These are phyloP conservation scores for Cladosporium oxysporum DNA, from an alignment of 2,329 filamentous ascomycete species.

Conservation along the genomic window DNA sequence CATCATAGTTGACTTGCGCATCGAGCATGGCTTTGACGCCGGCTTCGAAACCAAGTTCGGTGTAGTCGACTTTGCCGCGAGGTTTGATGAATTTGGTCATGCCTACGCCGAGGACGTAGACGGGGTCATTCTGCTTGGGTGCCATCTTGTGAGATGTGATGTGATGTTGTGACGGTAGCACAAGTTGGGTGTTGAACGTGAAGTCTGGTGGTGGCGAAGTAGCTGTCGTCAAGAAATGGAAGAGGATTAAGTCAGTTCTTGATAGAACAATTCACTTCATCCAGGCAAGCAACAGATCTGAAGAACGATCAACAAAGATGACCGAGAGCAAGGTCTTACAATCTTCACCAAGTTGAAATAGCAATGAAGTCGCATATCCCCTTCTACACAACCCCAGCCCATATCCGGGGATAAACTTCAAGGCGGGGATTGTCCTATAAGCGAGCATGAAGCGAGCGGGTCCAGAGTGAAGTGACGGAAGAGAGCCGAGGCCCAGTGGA, in stretches of 20 bases:
- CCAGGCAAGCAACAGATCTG: neutral
- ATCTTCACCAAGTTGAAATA: neutral
- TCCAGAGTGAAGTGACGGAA: neutral
- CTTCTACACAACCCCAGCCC: neutral
- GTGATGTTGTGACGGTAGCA: neutral
- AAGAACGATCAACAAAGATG: neutral
- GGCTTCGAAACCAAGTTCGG: slow-evolving; percentile 89
- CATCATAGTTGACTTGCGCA: slow-evolving; percentile 92
- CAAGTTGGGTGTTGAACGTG: neutral
- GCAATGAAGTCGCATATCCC: neutral
- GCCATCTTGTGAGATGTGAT: slow-evolving; percentile 10
- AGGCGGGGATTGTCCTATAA: neutral
- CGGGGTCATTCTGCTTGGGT: slow-evolving; percentile 19
- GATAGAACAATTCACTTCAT: neutral
- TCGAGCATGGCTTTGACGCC: slow-evolving; percentile 81
- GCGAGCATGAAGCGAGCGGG: neutral
- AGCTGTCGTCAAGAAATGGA: neutral
- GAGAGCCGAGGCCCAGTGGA: neutral
- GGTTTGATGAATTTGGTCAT: slow-evolving; percentile 99
- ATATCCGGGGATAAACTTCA: neutral
- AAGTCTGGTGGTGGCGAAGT: neutral
- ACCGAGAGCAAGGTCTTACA: neutral
- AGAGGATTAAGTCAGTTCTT: neutral
- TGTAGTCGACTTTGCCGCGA: slow-evolving; percentile 89
- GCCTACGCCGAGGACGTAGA: slow-evolving; percentile 92